Evolutionary conservation across 78 protist species (phyloP).

Genomic region (Dictyostelium firmibasis): DNA sequence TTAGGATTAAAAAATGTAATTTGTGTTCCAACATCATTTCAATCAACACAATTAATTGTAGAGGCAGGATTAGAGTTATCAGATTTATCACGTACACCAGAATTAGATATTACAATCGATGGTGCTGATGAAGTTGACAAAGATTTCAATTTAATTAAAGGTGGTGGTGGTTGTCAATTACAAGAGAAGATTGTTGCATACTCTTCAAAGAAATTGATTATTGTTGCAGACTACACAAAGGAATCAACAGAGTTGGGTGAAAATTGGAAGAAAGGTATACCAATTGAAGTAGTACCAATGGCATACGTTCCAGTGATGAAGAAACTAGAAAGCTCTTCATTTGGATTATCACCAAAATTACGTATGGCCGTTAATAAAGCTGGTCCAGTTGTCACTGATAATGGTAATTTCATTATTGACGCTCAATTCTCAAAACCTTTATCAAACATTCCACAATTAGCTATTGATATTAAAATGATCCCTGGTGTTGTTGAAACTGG

Average conservation of each 20-base stretch:
- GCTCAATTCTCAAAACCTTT: conserved; percentile 51
- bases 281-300: conserved; percentile 89
- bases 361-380: conserved; percentile 89
- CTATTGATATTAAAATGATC: conserved; percentile 33
- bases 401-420: conserved; percentile 90
- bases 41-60: conserved; percentile 72
- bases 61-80: conserved; percentile 65
- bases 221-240: conserved; percentile 88
- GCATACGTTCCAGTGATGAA: conserved; percentile 75
- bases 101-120: conserved; percentile 88
- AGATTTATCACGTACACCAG: conserved; percentile 73
- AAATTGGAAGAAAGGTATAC: conserved; percentile 89
- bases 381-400: conserved; percentile 92
- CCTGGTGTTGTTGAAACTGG: conserved; percentile 93
- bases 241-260: conserved; percentile 77
- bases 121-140: conserved; percentile 91
- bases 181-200: conserved; percentile 89
- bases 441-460: conserved; percentile 11
- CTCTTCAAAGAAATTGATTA: conserved; percentile 71
- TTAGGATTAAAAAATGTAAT: conserved; percentile 11
- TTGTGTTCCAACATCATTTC: conserved; percentile 94
- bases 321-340: not conserved
- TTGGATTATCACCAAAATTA: conserved; percentile 1
- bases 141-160: conserved; percentile 85
- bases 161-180: conserved; percentile 84